A percentile compares a stretch with the other conserved stretches of the same genome.
phyloP scores from a whole-genome alignment of 805 yeast genomes.

The Yarrowia yakushimensis region DNA sequence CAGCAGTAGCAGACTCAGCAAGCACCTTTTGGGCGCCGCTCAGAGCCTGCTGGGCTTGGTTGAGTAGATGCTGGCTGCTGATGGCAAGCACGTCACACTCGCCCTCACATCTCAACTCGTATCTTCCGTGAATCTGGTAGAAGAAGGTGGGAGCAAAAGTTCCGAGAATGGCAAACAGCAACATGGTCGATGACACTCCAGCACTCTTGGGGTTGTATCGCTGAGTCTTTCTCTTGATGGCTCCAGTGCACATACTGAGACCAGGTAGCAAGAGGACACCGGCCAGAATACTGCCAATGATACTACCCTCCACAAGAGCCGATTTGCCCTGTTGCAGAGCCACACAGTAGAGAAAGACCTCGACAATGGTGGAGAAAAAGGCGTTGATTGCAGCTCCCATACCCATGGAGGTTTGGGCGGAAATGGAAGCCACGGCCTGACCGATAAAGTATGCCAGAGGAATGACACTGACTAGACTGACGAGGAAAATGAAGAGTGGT shows the following conservation, averaged over 20 bases:
- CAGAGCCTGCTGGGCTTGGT: neutral
- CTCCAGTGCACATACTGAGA: constrained; percentile 96
- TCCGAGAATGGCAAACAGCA: constrained; percentile 81
- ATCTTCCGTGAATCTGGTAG: constrained; percentile 85
- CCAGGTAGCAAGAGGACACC: constrained; percentile 93
- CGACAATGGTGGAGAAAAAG: constrained; percentile 93
- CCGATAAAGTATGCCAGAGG: constrained; percentile 97
- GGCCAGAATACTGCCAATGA: constrained; percentile 89
- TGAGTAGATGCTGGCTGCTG: neutral
- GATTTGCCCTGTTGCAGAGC: constrained; percentile 86
- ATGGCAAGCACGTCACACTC: neutral
- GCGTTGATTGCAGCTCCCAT: constrained; percentile 98
- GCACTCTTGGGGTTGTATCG: constrained; percentile 94
- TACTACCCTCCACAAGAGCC: constrained; percentile 87
- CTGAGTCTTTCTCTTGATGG: constrained; percentile 86
- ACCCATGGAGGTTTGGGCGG: constrained; percentile 98
- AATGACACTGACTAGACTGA: constrained; percentile 78
- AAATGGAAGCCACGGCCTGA: constrained; percentile 98
- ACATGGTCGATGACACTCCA: constrained; percentile 95
- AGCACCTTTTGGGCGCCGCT: neutral
- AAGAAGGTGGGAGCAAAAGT: constrained; percentile 91
- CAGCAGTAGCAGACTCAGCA: neutral
- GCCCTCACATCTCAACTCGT: constrained; percentile 63
- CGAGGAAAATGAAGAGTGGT: constrained; percentile 62
- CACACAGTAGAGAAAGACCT: constrained; percentile 85